Evolutionary conservation across 257 asterid species (phyloP).

Genomic region (Solanum habrochaites): DNA sequence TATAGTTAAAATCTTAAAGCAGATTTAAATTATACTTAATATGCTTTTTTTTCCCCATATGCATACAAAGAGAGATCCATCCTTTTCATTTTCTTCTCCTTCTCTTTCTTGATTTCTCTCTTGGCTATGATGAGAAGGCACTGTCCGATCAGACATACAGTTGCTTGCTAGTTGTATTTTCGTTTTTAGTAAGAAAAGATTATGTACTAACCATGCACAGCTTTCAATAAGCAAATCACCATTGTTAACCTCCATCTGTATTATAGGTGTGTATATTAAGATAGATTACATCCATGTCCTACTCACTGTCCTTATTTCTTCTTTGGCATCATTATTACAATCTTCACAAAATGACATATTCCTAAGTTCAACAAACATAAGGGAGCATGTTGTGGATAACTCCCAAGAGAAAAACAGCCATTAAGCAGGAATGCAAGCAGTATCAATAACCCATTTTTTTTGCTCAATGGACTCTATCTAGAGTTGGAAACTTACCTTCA

Average conservation of each 20-base stretch:
- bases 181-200: not conserved
- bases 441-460: not conserved
- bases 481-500: conserved; percentile 46
- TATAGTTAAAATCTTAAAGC: not conserved
- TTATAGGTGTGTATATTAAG: not conserved
- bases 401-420: not conserved
- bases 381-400: not conserved
- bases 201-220: not conserved
- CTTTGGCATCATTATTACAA: not conserved
- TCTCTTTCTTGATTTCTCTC: not conserved
- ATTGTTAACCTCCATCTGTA: not conserved
- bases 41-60: not conserved
- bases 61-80: not conserved
- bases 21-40: not conserved
- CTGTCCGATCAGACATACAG: not conserved
- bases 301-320: not conserved
- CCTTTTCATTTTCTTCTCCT: not conserved
- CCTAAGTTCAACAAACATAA: not conserved
- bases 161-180: not conserved
- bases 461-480: not conserved
- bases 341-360: not conserved
- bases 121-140: not conserved
- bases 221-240: not conserved
- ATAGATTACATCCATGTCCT: not conserved
- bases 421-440: not conserved